Base-by-base conservation (phyloP, 306 rosid species). In the Prunus armeniaca region DNA sequence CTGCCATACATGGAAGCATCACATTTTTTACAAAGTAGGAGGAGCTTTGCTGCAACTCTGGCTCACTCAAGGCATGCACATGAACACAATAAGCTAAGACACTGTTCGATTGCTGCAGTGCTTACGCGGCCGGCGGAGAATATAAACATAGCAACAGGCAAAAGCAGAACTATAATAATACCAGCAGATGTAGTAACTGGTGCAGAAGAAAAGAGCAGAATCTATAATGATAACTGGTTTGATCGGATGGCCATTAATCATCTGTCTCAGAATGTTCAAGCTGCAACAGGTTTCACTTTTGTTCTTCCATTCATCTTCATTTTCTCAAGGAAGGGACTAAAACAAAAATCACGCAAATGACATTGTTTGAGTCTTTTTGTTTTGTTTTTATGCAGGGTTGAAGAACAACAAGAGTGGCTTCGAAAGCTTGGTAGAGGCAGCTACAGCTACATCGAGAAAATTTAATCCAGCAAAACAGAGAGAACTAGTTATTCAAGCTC, bases 401-500 rank as follows among this genome's bases (percentile, higher is more conserved):
- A 55, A 69, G 51, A 92, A 85, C 78, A 75, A 61, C 13, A 93
- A 84, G 88, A 88, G 88, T 43, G 99, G 99, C 3, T 96, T 84
- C 46, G 87, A 84, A 45, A 87, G 98, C 86, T 77, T 96, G 69
- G 89, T 88, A 46, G 98, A 92, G 69, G 98, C 94, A 79, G 87
- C 98, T 57, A 80, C 67, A 17, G 79, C 71, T 80, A 86, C 85
- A 20, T 84, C 88, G 12, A 68, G 55, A 60, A 88, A 79, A 22
- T 89, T 85, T 32, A 85, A 75, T 73, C 82, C 85, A 9, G 43
- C 64, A 71, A 84, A 86, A 67, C 99, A 96, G 73, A 78, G 77
- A 66, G 84, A 86, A 38, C 77, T 88, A 52, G 67, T 91, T 28
- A 84, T 80, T 65, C 78, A 88, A 69, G 89, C 91, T 46, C 97